Percentiles rank a stretch among this genome's conserved stretches.
phyloP scores from a whole-genome alignment of 2,329 filamentous ascomycete species.

The Leptodontidium sp. region DNA sequence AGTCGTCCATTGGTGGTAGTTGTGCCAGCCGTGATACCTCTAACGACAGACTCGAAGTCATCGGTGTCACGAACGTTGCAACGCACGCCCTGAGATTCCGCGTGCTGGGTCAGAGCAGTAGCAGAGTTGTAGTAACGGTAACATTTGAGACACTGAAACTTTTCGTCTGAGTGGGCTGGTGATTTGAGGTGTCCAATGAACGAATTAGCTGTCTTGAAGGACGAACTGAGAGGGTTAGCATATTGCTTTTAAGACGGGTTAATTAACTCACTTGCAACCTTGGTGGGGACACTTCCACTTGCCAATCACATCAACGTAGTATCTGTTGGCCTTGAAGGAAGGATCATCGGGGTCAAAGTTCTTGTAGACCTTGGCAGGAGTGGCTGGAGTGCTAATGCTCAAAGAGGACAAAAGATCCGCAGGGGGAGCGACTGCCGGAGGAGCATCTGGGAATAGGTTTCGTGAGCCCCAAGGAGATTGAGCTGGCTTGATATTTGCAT shows the following conservation, averaged over 20 bases:
- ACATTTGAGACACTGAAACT: conserved; percentile 57
- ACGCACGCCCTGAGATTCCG: conserved; percentile 53
- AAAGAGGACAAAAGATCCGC: not conserved
- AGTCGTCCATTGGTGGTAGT: conserved; percentile 42
- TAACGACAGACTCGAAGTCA: conserved; percentile 50
- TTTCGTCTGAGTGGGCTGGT: conserved; percentile 49
- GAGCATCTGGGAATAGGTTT: conserved; percentile 23
- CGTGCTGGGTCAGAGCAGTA: conserved; percentile 57
- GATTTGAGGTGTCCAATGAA: conserved; percentile 55
- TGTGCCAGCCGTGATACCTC: conserved; percentile 51
- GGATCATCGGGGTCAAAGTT: conserved; percentile 36
- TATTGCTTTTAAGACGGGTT: not conserved
- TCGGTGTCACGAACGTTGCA: conserved; percentile 55
- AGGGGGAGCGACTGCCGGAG: conserved; percentile 21
- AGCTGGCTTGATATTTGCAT: not conserved
- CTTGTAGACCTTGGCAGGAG: conserved; percentile 3
- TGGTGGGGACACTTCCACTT: conserved; percentile 44
- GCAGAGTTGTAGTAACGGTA: conserved; percentile 51
- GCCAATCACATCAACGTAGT: conserved; percentile 30
- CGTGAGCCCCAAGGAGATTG: conserved; percentile 1
- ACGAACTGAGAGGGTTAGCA: conserved; percentile 11
- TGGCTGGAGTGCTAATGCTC: not conserved
- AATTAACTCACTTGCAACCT: conserved; percentile 41
- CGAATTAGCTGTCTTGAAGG: conserved; percentile 5
- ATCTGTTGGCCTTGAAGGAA: conserved; percentile 33